Evolutionary conservation across 371 early-diverging fungal genomes (phyloP), one percentile per base, ranked within the genome.

Genomic region (Parasitella parasitica): DNA sequence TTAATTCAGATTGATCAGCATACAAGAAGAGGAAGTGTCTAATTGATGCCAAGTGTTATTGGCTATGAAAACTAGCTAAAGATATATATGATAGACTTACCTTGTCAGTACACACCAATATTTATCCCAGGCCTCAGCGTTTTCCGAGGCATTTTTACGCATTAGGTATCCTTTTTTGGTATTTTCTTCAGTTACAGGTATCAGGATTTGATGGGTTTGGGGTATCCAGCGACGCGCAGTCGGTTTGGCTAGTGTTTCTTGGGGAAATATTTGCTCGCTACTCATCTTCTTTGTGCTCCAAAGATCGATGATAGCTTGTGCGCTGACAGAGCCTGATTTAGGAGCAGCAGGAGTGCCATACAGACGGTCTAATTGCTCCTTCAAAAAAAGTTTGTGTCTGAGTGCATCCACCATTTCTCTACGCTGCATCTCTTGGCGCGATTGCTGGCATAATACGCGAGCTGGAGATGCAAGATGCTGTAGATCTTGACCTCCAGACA

Each of bases 401-500:
- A 61, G 39, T 1, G 26, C 18, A 6, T 69, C 65, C 0, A 46
- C 54, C 20, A 57, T 30, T 20, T 64, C 58, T 39, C 61, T 15
- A 3, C 32, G 27, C 9, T 46, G n/a, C 61, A 60, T 64, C 8
- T 27, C 28, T 5, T 24, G 12, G 22, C 64, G 50, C 3, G 22
- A 27, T 4, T 28, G 28, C 2, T 18, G 32, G 12, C 24, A 28
- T 13, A 67, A 38, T 4, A 64, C 28, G 3, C 26, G 48, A 12
- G 59, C 53, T 24, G 65, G 65, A 26, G 59, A 16, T 70, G 57
- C 18, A 35, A 55, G 16, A 64, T 71, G 16, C 50, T 62, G 18
- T 61, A 67, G 28, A 54, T 66, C 60, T 58, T 67, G 71, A 78
- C 81, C 28, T 75, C 82, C 36, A 71, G 59, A 26, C 88, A 78